Evolutionary conservation across 2,329 filamentous ascomycete species (phyloP).

Genomic region (Xylariomycetidae sp.): DNA sequence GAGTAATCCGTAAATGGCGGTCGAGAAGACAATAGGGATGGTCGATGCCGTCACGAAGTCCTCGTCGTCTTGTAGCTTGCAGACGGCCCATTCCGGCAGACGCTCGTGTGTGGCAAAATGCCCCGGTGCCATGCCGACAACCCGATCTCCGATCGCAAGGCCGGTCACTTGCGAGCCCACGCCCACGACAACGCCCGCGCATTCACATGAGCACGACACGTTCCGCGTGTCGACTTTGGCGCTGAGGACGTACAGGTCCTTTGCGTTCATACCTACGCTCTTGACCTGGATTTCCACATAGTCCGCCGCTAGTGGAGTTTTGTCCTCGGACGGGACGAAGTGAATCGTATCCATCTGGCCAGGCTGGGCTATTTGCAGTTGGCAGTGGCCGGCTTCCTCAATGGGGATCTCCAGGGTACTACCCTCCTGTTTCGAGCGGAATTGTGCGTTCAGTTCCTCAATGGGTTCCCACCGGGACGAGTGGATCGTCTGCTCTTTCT

Average conservation of each 20-base stretch:
- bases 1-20: conserved; percentile 26
- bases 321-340: conserved; percentile 4
- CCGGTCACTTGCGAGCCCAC: conserved; percentile 7
- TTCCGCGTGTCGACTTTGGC: conserved; percentile 7
- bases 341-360: conserved; percentile 9
- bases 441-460: conserved; percentile 5
- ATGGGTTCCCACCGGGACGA: conserved; percentile 11
- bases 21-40: conserved; percentile 22
- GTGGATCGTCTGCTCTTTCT: conserved; percentile 4
- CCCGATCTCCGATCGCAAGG: conserved; percentile 20
- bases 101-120: conserved; percentile 20
- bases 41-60: conserved; percentile 13
- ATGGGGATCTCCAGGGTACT: background rate
- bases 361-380: conserved; percentile 4
- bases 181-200: conserved; percentile 17
- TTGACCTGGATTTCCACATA: conserved; percentile 7
- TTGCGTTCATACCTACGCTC: conserved; percentile 8
- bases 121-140: conserved; percentile 18
- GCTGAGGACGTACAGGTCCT: conserved; percentile 10
- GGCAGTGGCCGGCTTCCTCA: conserved; percentile 1
- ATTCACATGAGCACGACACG: conserved; percentile 7
- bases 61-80: conserved; percentile 15
- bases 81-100: conserved; percentile 19
- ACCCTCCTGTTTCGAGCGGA: conserved; percentile 5
- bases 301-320: background rate